Conservation (phyloP, 2,329 filamentous ascomycete genomes). For the Epichloe gansuensis region DNA sequence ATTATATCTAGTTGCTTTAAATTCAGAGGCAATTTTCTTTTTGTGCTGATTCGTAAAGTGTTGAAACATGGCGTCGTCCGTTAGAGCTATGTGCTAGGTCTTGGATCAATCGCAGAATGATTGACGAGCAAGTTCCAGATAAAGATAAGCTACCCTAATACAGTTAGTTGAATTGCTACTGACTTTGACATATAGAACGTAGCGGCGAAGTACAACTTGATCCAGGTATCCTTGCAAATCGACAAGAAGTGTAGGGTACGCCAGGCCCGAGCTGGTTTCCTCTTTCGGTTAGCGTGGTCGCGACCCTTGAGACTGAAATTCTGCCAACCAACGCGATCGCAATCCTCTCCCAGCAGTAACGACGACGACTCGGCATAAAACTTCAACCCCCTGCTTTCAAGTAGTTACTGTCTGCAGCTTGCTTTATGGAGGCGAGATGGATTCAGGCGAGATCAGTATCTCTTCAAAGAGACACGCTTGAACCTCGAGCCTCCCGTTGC, state of each 20-base stretch:
- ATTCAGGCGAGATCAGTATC: conserved; percentile 48
- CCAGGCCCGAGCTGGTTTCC: conserved; percentile 21
- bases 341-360: conserved; percentile 10
- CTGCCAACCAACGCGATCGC: conserved; percentile 20
- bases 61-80: too few species aligned
- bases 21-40: too few species aligned
- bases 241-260: not conserved
- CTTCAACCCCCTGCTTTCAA: not conserved
- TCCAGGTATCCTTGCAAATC: not conserved
- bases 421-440: conserved; percentile 57
- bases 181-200: too few species aligned
- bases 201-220: not conserved
- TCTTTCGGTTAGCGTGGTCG: conserved; percentile 23
- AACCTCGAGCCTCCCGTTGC: conserved; percentile 64
- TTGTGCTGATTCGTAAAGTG: too few species aligned
- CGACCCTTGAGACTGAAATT: conserved; percentile 20
- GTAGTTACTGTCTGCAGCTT: conserved; percentile 2
- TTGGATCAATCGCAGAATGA: too few species aligned
- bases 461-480: conserved; percentile 80
- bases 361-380: not conserved
- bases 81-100: too few species aligned
- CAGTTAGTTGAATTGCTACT: too few species aligned
- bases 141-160: too few species aligned
- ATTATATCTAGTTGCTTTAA: not conserved
- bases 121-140: too few species aligned